A percentile compares a stretch with the other conserved stretches of the same genome.
Conservation (phyloP, 2,329 filamentous ascomycete genomes). For the Fusarium circinatum region DNA sequence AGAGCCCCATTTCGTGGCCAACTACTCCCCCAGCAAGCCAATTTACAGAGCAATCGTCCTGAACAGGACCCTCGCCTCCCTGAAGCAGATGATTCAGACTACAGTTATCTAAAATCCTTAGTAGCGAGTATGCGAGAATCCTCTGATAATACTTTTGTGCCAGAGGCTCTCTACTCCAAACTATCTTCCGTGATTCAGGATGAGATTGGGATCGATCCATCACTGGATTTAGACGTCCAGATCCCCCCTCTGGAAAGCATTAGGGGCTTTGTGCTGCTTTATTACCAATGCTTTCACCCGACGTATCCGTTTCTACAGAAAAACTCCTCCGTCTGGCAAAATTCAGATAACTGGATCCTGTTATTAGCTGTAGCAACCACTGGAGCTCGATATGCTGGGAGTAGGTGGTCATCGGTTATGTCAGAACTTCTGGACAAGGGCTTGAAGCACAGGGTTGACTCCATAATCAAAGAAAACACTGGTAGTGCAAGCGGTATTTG, state of each 20-base stretch:
- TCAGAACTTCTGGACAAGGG: background rate
- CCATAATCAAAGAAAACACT: background rate
- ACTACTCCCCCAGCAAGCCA: background rate
- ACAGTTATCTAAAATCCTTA: background rate
- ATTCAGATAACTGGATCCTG: background rate
- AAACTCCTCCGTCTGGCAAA: background rate
- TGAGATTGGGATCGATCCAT: background rate
- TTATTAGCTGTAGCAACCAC: conserved; percentile 8
- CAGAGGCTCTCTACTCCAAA: background rate
- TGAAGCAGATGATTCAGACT: background rate
- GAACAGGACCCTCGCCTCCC: background rate
- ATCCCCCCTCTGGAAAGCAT: conserved; percentile 18
- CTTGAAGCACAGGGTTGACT: background rate
- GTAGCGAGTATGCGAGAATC: background rate
- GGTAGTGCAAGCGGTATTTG: background rate
- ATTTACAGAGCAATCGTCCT: background rate
- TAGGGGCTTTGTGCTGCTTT: conserved; percentile 14
- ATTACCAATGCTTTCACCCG: conserved; percentile 28
- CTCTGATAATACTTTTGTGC: background rate
- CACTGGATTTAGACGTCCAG: background rate
- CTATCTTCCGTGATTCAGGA: background rate
- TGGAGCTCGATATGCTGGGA: conserved; percentile 11
- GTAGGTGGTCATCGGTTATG: background rate
- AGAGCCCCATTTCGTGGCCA: conserved; percentile 22
- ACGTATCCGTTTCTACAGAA: conserved; percentile 28